These are phyloP conservation scores for Mycena haematopus DNA, from an alignment of 768 basidiomycete species.

Conservation along the genomic window DNA sequence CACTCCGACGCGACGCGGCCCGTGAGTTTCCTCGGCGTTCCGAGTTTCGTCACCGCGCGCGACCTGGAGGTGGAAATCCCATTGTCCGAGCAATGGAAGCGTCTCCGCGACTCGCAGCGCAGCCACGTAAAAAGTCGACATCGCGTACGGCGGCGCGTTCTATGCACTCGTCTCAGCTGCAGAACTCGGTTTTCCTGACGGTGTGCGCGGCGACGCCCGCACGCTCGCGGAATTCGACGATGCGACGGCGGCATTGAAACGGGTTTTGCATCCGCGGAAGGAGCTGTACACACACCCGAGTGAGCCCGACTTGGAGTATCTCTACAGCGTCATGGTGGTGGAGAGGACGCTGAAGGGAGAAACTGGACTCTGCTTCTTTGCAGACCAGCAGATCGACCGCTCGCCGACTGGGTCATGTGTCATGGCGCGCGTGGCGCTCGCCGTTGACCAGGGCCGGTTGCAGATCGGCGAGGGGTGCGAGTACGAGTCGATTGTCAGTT, in stretches of 20 bases:
- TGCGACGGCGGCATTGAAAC: slow-evolving; percentile 40
- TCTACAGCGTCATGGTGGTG: slow-evolving; percentile 46
- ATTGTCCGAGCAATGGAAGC: slow-evolving; percentile 34
- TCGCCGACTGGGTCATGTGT: slow-evolving; percentile 49
- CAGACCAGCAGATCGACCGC: slow-evolving; percentile 46
- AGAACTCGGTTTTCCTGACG: slow-evolving; percentile 43
- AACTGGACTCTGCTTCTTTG: slow-evolving; percentile 44
- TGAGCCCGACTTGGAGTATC: slow-evolving; percentile 41
- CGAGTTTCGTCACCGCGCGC: slow-evolving; percentile 40
- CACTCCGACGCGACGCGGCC: slow-evolving; percentile 37
- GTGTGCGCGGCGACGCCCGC: slow-evolving; percentile 18
- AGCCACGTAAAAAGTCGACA: slow-evolving; percentile 37
- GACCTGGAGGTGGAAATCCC: slow-evolving; percentile 40
- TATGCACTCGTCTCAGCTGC: slow-evolving; percentile 43
- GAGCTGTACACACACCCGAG: slow-evolving; percentile 39
- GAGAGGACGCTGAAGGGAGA: slow-evolving; percentile 33
- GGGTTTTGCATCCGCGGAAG: slow-evolving; percentile 27
- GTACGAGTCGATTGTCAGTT: slow-evolving; percentile 44
- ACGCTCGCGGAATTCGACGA: slow-evolving; percentile 36
- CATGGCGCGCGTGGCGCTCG: slow-evolving; percentile 44
- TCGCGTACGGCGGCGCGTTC: slow-evolving; percentile 48
- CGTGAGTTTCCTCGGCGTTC: slow-evolving; percentile 45
- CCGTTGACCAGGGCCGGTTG: slow-evolving; percentile 38
- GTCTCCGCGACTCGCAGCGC: slow-evolving; percentile 26
- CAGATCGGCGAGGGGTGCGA: slow-evolving; percentile 35